phyloP scores from a whole-genome alignment of 106 monocot genomes.

The Dendrobium chrysotoxum region DNA sequence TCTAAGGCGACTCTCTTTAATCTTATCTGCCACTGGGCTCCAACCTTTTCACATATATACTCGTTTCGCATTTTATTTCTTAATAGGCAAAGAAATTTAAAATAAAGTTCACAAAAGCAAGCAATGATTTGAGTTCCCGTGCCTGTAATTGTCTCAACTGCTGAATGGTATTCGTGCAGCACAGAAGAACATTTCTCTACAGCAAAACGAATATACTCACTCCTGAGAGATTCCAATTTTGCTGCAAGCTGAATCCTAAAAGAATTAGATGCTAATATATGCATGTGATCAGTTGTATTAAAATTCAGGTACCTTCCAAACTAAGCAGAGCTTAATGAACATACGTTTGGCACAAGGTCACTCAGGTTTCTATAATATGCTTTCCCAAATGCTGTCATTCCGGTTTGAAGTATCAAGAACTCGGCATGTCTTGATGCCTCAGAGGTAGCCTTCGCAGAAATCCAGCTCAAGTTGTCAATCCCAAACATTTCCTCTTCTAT shows the following conservation, averaged over 20 bases:
- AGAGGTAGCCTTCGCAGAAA: conserved; percentile 74
- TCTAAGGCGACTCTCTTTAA: too few relatives aligned
- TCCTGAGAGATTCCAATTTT: conserved; percentile 67
- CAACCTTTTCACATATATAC: too few relatives aligned
- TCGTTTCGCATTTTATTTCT: too few relatives aligned
- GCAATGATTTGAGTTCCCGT: neutral
- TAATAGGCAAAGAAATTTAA: too few relatives aligned
- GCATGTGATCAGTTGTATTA: neutral
- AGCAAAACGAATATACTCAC: conserved; percentile 82
- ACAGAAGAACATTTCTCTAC: conserved; percentile 66
- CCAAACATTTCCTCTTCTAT: conserved; percentile 93
- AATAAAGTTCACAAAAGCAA: too few relatives aligned
- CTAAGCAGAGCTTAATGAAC: conserved; percentile 7
- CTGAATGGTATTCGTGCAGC: conserved; percentile 62
- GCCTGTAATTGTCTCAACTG: conserved; percentile 82
- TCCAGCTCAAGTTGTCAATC: conserved; percentile 79
- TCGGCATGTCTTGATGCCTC: conserved; percentile 54
- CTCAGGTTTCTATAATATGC: conserved; percentile 59
- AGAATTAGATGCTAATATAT: conserved; percentile 5
- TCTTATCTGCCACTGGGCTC: too few relatives aligned
- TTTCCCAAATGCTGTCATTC: conserved; percentile 89
- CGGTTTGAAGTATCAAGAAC: conserved; percentile 71
- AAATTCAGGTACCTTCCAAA: too few relatives aligned
- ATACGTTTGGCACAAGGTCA: conserved; percentile 80
- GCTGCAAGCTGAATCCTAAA: conserved; percentile 50